A percentile compares a stretch with the other conserved stretches of the same genome.
Conservation (phyloP, 495 filamentous ascomycete genomes). For the Talaromyces borbonicus region DNA sequence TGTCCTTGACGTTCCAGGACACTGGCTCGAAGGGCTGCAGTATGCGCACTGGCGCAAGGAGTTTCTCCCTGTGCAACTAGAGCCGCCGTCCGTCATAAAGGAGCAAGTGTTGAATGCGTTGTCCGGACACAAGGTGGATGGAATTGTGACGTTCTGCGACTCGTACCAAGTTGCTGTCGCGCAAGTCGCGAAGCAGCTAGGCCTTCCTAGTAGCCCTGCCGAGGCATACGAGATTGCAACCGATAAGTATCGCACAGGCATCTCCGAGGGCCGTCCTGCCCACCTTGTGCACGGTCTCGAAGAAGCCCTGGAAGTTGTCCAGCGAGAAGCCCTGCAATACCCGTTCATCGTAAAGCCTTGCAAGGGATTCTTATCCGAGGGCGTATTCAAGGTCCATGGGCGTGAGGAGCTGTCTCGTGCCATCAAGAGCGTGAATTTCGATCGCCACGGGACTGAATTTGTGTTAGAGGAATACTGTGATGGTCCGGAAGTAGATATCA, state of each 20-base stretch:
- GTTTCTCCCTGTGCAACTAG: conserved; percentile 21
- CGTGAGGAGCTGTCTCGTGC: conserved; percentile 15
- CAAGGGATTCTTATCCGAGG: conserved; percentile 30
- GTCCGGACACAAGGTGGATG: conserved; percentile 13
- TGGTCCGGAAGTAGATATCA: conserved; percentile 45
- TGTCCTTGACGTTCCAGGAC: conserved; percentile 34
- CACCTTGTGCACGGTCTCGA: conserved; percentile 15
- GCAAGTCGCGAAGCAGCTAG: conserved; percentile 7
- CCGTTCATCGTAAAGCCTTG: conserved; percentile 39
- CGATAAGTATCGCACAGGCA: conserved; percentile 32
- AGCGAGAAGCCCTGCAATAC: conserved; percentile 15
- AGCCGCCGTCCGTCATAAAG: conserved; percentile 7
- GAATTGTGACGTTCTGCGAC: conserved; percentile 18
- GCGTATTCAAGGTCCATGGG: conserved; percentile 30
- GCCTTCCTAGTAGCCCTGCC: conserved; percentile 21
- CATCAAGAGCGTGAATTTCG: neutral
- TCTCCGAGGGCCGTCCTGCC: conserved; percentile 20
- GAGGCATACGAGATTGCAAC: conserved; percentile 30
- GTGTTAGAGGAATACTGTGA: conserved; percentile 22
- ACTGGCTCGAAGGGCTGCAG: conserved; percentile 33
- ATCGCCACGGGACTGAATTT: conserved; percentile 11
- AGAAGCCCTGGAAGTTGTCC: conserved; percentile 8
- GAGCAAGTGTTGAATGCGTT: conserved; percentile 13
- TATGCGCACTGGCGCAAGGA: conserved; percentile 19
- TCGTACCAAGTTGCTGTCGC: conserved; percentile 8